These are phyloP conservation scores for Mycena albidolilacea DNA, from an alignment of 768 basidiomycete species.

Conservation along the genomic window DNA sequence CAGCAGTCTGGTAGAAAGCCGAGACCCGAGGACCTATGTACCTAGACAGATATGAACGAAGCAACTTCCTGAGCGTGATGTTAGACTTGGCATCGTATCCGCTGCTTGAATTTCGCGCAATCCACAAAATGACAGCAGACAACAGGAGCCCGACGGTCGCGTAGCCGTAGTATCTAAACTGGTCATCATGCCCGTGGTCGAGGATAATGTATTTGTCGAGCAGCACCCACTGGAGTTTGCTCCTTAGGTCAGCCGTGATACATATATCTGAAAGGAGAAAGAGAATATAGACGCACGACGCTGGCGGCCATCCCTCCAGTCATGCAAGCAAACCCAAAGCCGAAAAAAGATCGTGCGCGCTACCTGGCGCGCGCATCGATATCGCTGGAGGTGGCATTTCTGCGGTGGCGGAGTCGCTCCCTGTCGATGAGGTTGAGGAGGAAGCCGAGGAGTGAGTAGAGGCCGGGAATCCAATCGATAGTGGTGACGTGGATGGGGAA, in stretches of 20 bases:
- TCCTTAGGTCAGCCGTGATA: background rate
- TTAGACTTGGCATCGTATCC: conserved; percentile 90
- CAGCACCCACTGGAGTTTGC: conserved; percentile 58
- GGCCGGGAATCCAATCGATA: conserved; percentile 96
- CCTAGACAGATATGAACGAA: no score
- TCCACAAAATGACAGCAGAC: conserved; percentile 91
- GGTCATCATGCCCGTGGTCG: conserved; percentile 68
- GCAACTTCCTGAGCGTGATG: conserved; percentile 70
- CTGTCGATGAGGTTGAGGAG: conserved; percentile 97
- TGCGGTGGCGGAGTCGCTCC: conserved; percentile 74
- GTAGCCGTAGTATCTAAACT: conserved; percentile 92
- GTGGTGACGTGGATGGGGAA: conserved; percentile 84
- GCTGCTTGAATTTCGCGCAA: conserved; percentile 85
- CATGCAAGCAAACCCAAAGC: conserved; percentile 97
- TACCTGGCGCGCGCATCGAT: conserved; percentile 80
- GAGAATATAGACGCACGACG: conserved; percentile 76
- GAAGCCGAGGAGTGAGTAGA: conserved; percentile 94
- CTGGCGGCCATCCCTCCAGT: conserved; percentile 98
- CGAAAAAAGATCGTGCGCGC: conserved; percentile 91
- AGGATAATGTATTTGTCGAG: conserved; percentile 92
- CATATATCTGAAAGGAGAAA: background rate
- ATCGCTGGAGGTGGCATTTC: conserved; percentile 83
- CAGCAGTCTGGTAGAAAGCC: no score
- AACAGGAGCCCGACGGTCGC: conserved; percentile 88
- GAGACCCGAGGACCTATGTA: no score